phyloP scores from a whole-genome alignment of 108 stramenopile species.

The Nitzschia sp. region DNA sequence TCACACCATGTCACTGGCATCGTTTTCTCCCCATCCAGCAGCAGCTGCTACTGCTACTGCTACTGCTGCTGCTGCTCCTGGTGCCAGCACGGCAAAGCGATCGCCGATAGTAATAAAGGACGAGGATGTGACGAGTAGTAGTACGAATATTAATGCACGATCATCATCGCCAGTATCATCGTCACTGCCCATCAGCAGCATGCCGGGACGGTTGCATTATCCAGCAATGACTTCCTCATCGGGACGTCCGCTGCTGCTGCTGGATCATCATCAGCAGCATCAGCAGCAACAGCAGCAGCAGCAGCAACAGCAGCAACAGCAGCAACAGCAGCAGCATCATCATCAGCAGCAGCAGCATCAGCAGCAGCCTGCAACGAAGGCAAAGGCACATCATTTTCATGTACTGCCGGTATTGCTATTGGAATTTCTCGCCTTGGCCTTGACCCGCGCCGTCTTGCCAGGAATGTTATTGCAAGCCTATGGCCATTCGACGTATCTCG shows the following conservation, averaged over 20 bases:
- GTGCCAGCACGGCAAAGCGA: background rate
- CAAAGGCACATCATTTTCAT: slow-evolving; percentile 43
- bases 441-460: slow-evolving; percentile 86
- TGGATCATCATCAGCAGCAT: background rate
- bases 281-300: background rate
- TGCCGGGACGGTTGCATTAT: background rate
- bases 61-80: background rate
- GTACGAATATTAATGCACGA: no score
- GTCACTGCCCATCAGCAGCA: background rate
- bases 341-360: slow-evolving; percentile 5
- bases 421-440: slow-evolving; percentile 89
- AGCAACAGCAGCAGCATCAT: slow-evolving; percentile 30
- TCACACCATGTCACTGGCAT: background rate
- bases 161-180: background rate
- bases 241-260: background rate
- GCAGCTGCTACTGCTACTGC: background rate
- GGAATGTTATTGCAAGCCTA: slow-evolving; percentile 68
- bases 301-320: background rate
- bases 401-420: slow-evolving; percentile 92
- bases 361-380: background rate
- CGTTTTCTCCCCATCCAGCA: background rate
- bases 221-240: background rate
- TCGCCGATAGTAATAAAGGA: no score
- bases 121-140: no score
- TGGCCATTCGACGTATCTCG: slow-evolving; percentile 71